These are phyloP conservation scores for Ceratocystiopsis sp. DNA, from an alignment of 2,329 filamentous ascomycete species.

Conservation along the genomic window DNA sequence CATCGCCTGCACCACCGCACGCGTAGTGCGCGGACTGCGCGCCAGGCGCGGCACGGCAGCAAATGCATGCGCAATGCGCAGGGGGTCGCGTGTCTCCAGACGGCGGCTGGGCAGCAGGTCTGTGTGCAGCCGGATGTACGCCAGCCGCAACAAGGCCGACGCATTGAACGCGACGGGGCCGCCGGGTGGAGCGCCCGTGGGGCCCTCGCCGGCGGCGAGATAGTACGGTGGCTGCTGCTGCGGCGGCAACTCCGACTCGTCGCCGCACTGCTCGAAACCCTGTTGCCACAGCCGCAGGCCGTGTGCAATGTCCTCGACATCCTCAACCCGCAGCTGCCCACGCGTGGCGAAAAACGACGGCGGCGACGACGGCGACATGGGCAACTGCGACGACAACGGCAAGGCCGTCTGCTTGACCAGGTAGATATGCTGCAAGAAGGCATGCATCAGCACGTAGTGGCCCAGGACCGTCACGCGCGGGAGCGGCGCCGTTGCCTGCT, in stretches of 20 bases:
- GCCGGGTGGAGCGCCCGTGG: too few species aligned
- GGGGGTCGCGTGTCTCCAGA: slow-evolving; percentile 47
- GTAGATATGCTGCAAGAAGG: slow-evolving; percentile 55
- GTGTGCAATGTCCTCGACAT: slow-evolving; percentile 38
- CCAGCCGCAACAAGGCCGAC: slow-evolving; percentile 40
- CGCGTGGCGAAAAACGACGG: too few species aligned
- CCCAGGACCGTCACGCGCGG: slow-evolving; percentile 41
- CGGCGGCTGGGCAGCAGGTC: slow-evolving; percentile 45
- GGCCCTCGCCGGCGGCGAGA: too few species aligned
- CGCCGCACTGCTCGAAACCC: slow-evolving; percentile 37
- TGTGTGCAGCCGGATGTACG: slow-evolving; percentile 48
- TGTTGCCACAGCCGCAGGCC: slow-evolving; percentile 41
- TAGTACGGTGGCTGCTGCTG: not conserved
- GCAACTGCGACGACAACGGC: slow-evolving; percentile 25
- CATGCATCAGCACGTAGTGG: slow-evolving; percentile 56
- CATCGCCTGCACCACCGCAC: slow-evolving; percentile 49
- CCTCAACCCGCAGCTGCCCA: slow-evolving; percentile 30
- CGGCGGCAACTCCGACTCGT: slow-evolving; percentile 8
- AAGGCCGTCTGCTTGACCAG: slow-evolving; percentile 47
- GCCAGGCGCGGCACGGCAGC: slow-evolving; percentile 39
- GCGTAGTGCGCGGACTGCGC: slow-evolving; percentile 40
- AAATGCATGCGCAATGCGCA: slow-evolving; percentile 43
- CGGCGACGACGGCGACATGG: slow-evolving; percentile 22
- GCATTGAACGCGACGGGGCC: slow-evolving; percentile 34
- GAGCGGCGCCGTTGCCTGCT: slow-evolving; percentile 30